Percentiles rank a stretch among this genome's conserved stretches.
Evolutionary conservation across 306 rosid genomes (phyloP).

Genomic region (Prunus armeniaca): DNA sequence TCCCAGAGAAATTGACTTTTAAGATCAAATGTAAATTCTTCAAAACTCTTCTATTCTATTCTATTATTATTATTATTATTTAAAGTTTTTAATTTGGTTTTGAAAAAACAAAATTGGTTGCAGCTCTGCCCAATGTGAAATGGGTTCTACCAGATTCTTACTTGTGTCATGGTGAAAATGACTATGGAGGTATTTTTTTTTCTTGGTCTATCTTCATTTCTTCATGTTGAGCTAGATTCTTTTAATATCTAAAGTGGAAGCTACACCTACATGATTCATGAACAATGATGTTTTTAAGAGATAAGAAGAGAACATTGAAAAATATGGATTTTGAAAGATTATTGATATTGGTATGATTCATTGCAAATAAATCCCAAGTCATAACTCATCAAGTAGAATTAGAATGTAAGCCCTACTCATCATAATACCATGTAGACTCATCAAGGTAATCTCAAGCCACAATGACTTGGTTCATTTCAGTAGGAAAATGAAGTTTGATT

Average conservation of each 20-base stretch:
- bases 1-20: slow-evolving; percentile 1
- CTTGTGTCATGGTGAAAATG: not conserved
- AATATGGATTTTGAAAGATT: not conserved
- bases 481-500: not conserved
- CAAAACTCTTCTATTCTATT: not conserved
- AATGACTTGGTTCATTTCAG: not conserved
- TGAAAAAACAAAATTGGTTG: not conserved
- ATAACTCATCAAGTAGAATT: not conserved
- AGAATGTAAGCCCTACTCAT: not conserved
- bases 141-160: slow-evolving; percentile 2
- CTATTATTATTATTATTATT: not conserved
- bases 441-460: not conserved
- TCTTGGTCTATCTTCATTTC: not conserved
- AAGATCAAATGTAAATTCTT: not conserved
- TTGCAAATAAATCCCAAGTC: not conserved
- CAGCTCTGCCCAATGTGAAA: not conserved
- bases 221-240: not conserved
- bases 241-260: not conserved
- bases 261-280: not conserved
- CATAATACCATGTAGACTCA: not conserved
- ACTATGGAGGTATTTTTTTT: not conserved
- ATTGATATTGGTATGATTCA: not conserved
- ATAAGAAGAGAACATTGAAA: not conserved
- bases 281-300: too few species aligned
- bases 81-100: not conserved